phyloP scores from a whole-genome alignment of 1,139 yeast species.

The Kurtzmaniella quercitrusa region DNA sequence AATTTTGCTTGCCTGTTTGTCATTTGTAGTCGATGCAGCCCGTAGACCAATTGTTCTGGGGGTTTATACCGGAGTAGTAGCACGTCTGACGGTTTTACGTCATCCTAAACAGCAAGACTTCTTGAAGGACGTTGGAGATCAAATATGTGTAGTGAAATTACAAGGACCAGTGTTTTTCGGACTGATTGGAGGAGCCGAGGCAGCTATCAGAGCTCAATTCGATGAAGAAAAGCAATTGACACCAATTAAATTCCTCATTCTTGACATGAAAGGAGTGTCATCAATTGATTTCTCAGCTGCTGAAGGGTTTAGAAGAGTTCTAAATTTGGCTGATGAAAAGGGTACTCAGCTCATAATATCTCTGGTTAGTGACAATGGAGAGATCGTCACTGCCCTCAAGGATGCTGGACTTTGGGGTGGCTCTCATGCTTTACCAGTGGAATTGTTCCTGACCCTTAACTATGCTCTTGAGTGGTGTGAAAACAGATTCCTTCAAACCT shows the following conservation, averaged over 20 bases:
- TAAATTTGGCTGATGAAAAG: conserved; percentile 69
- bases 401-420: conserved; percentile 70
- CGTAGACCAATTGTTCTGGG: conserved; percentile 79
- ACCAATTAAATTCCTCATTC: conserved; percentile 72
- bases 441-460: conserved; percentile 71
- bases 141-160: conserved; percentile 79
- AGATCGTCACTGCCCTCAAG: conserved; percentile 57
- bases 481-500: conserved; percentile 74
- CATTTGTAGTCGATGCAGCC: conserved; percentile 89
- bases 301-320: conserved; percentile 87
- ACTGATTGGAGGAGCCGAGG: conserved; percentile 87
- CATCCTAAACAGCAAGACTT: conserved; percentile 89
- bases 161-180: conserved; percentile 93
- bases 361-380: conserved; percentile 63
- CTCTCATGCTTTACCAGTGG: conserved; percentile 40
- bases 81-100: conserved; percentile 87
- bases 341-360: conserved; percentile 72
- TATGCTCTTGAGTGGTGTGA: conserved; percentile 97
- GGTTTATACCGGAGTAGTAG: conserved; percentile 81
- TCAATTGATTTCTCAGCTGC: conserved; percentile 94
- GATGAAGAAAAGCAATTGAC: conserved; percentile 51
- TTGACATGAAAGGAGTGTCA: conserved; percentile 79
- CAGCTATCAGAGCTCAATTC: conserved; percentile 61
- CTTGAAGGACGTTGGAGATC: conserved; percentile 81
- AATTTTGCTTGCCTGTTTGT: conserved; percentile 82